Base-by-base conservation (phyloP, 805 yeast species). In the Suhomyces xylopsoci region DNA sequence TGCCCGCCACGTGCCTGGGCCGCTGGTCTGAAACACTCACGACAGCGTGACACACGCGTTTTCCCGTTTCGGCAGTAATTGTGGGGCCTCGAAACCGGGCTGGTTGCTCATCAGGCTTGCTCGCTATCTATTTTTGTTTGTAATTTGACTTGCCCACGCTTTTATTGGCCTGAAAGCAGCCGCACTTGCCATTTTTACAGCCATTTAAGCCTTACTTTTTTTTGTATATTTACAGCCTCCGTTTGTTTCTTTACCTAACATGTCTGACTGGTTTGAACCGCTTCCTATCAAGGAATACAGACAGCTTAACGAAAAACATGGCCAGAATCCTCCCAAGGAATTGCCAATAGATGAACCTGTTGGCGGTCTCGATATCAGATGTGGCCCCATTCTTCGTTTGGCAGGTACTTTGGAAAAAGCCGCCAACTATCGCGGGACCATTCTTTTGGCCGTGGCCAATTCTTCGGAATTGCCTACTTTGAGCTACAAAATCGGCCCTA, bases 361-460 rank as follows among this genome's bases (percentile, higher is more conserved):
- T 32, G 67, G 61, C n/a, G 69, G 67, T 7, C 51, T 76, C n/a
- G 77, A 79, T 40, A 73, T 85, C 19, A 71, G 77, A 48, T 84
- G 89, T 64, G 98, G 98, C 1, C 98, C 98, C 0, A 73, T 85
- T 28, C 69, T 92, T 47, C 76, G 94, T 52, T 79, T 86, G 47
- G 70, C 83, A 53, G 91, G 87, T 6, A 81, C 87, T 46, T 70
- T 76, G 44, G 90, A 88, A 57, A 70, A 73, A 3, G 66, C 71
- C 3, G 46, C 70, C 7, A 72, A 80, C 43, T 92, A 90, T 71
- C 68, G 91, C 25, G 97, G 87, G 3, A 73, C 88, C 2, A 73
- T 90, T 20, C 58, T 90, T 67, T 64, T 92, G 25, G 91, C 91
- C 2, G 72, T 83, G 17, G 76, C 79, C 55, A 82, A 79, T 55